Percentiles rank a stretch among this genome's conserved stretches.
These are phyloP conservation scores for Hibiscus mutabilis DNA, from an alignment of 345 rosid species.

Conservation along the genomic window DNA sequence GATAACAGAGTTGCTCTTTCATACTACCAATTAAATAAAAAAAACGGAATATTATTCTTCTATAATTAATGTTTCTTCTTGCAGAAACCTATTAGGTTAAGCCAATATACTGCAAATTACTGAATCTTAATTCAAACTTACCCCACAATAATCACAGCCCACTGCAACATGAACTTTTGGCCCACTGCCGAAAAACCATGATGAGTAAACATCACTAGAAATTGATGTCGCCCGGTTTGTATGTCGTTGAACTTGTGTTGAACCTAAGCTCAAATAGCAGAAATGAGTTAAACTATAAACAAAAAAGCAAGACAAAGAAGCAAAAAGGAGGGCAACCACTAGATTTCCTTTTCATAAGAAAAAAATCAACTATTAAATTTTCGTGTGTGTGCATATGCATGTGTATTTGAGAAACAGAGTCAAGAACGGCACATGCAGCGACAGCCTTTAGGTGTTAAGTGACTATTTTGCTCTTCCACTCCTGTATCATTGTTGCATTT, in stretches of 20 bases:
- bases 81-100: not conserved
- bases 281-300: conserved; percentile 1
- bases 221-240: conserved; percentile 1
- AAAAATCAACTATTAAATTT: not conserved
- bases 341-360: not conserved
- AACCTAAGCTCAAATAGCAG: conserved; percentile 17
- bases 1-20: not conserved
- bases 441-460: not conserved
- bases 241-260: conserved; percentile 14
- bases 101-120: not conserved
- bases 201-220: conserved; percentile 3
- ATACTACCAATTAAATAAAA: not conserved
- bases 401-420: not conserved
- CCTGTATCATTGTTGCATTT: not conserved
- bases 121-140: conserved; percentile 9
- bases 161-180: conserved; percentile 28
- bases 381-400: not conserved
- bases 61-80: not conserved
- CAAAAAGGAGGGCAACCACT: not conserved
- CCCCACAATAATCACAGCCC: conserved; percentile 47
- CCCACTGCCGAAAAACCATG: conserved; percentile 18
- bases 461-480: not conserved
- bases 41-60: not conserved
- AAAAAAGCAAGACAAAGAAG: not conserved
- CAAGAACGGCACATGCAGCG: not conserved